Evolutionary conservation across 1,284 basidiomycete species (phyloP).

Genomic region (Trametes polyzona): DNA sequence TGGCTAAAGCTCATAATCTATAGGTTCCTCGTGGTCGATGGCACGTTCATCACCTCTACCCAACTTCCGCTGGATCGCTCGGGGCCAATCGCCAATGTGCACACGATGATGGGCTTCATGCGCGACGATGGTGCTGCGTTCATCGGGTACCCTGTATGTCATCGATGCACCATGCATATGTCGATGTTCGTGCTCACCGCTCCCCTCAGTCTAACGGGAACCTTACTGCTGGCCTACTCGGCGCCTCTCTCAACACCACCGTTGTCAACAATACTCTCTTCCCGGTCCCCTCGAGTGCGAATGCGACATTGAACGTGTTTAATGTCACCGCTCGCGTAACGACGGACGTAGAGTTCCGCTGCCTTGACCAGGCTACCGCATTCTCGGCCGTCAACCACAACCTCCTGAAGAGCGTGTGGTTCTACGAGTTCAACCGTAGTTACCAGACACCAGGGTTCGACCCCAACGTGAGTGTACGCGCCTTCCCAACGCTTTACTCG

Average conservation of each 20-base stretch:
- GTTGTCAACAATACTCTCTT: conserved; percentile 36
- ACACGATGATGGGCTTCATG: conserved; percentile 52
- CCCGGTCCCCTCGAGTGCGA: conserved; percentile 32
- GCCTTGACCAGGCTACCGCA: conserved; percentile 44
- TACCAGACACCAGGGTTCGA: conserved; percentile 42
- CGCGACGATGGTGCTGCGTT: conserved; percentile 44
- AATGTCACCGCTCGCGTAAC: conserved; percentile 40
- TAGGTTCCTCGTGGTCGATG: conserved; percentile 51
- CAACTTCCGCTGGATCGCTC: conserved; percentile 45
- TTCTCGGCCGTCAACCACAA: conserved; percentile 38
- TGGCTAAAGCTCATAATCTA: background rate
- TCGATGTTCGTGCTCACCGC: background rate
- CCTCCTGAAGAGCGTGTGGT: conserved; percentile 39
- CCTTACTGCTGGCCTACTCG: conserved; percentile 27
- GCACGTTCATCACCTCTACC: conserved; percentile 44
- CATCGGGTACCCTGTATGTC: conserved; percentile 34
- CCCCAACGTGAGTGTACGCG: conserved; percentile 32
- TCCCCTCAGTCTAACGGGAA: conserved; percentile 27
- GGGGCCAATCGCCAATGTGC: conserved; percentile 45
- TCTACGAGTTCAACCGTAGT: conserved; percentile 44
- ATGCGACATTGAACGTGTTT: conserved; percentile 39
- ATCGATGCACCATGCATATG: too few species aligned
- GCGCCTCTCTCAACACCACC: conserved; percentile 26
- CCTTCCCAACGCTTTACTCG: background rate
- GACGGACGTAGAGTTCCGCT: conserved; percentile 44